Base-by-base conservation (phyloP, 2,329 filamentous ascomycete genomes). In the Colletotrichum orbiculare region DNA sequence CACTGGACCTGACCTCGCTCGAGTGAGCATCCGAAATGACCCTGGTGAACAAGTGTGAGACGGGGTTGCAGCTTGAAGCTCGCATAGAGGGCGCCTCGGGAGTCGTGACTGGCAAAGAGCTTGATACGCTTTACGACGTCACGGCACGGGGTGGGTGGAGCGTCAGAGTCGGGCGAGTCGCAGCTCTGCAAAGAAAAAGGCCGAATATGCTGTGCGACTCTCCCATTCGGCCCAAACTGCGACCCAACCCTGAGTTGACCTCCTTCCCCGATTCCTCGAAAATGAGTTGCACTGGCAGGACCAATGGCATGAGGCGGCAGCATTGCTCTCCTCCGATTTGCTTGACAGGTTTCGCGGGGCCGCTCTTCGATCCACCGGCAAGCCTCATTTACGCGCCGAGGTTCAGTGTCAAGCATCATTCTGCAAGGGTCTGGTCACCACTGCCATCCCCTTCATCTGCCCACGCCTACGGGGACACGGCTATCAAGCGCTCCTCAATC, bases 351-450 rank as follows among this genome's bases (percentile, higher is more conserved):
- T 74, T 76, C 74, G 74, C 75, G 76, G 77, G 76, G 76, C 76
- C 73, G 73, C 70, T 70, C 73, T 71, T 70, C 76, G 74, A 76
- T 77, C 83, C 82, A 85, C 75, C 79, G 76, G 77, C 74, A 78
- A 78, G 76, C 77, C 77, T 78, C 76, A 73, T 77, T 82, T 86
- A 86, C 79, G 83, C 84, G 84, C 84, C 83, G 70, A 70, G 62
- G 39, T 65, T 56, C 72, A 70, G 69, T 52, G 33, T 52, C 34
- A n/a, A 62, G 54, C 64, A 66, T 58, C 63, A 47, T 69, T 75
- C 70, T 73, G 75, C 81, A 79, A 75, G 81, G 80, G 77, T 79
- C 69, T 66, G 61, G 58, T 62, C 65, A 68, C 68, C 47, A 53
- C 61, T 56, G 53, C 65, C 64, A 64, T 69, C 59, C 46, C 47